Evolutionary conservation across 352 stramenopile genomes (phyloP).

Genomic region (Pythium brachiatum): DNA sequence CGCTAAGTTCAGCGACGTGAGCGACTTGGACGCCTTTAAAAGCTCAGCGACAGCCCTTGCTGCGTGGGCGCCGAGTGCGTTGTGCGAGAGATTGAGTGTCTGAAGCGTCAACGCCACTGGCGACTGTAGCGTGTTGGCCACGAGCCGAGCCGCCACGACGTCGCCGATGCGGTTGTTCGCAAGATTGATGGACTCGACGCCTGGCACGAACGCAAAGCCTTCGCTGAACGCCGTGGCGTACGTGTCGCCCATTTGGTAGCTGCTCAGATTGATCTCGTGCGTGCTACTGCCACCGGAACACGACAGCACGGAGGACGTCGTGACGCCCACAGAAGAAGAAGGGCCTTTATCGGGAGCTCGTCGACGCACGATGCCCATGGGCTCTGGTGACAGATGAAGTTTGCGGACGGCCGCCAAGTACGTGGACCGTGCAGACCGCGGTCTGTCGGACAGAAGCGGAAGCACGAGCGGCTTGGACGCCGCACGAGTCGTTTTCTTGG

Average conservation of each 20-base stretch:
- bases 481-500: background rate
- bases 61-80: constrained; percentile 38
- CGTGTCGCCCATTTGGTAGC: constrained; percentile 62
- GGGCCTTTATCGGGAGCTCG: constrained; percentile 44
- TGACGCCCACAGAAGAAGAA: constrained; percentile 28
- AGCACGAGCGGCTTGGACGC: constrained; percentile 14
- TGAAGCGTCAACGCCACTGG: constrained; percentile 31
- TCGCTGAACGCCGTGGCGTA: constrained; percentile 60
- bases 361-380: constrained; percentile 60
- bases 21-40: constrained; percentile 42
- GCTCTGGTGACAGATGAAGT: constrained; percentile 58
- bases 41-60: constrained; percentile 41
- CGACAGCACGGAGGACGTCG: constrained; percentile 31
- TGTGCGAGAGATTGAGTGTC: constrained; percentile 68
- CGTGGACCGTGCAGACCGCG: constrained; percentile 52
- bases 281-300: constrained; percentile 36
- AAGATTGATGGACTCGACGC: constrained; percentile 68
- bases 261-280: constrained; percentile 71
- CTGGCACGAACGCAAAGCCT: constrained; percentile 57
- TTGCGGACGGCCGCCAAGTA: constrained; percentile 61
- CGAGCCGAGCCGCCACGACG: constrained; percentile 46
- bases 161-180: constrained; percentile 72
- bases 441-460: constrained; percentile 26
- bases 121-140: constrained; percentile 31
- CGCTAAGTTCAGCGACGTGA: constrained; percentile 61